Evolutionary conservation across 192 early-diverging fungal species (phyloP).

Genomic region (Podila epicladia): DNA sequence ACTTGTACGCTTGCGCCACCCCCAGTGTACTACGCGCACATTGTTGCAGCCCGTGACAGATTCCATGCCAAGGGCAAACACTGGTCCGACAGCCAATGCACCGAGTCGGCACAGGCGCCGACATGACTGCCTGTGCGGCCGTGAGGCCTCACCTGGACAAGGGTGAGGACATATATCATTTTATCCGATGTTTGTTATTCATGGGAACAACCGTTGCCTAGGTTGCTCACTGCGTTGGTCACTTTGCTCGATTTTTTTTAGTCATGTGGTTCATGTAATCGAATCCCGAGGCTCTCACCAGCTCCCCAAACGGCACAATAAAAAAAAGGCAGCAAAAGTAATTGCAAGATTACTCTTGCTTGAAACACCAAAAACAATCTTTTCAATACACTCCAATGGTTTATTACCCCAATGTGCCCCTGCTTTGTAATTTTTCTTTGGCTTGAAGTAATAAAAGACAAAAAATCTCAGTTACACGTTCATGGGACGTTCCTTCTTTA

Average conservation of each 20-base stretch:
- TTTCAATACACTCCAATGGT: too few relatives aligned
- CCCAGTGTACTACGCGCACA: conserved; percentile 94
- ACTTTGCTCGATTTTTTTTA: conserved; percentile 1
- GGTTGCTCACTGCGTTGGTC: too few relatives aligned
- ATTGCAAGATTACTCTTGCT: too few relatives aligned
- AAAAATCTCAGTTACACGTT: too few relatives aligned
- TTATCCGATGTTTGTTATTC: background rate
- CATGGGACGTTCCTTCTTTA: too few relatives aligned
- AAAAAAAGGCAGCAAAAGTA: too few relatives aligned
- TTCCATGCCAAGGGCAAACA: conserved; percentile 79
- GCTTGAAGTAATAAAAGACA: too few relatives aligned
- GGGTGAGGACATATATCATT: conserved; percentile 7
- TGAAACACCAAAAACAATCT: too few relatives aligned
- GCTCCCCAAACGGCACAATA: too few relatives aligned
- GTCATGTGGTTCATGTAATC: conserved; percentile 44
- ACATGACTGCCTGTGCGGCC: conserved; percentile 25
- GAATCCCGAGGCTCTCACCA: background rate
- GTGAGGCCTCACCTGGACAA: conserved; percentile 54
- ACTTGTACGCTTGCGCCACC: conserved; percentile 88
- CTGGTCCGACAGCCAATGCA: conserved; percentile 51
- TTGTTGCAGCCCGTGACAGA: conserved; percentile 87
- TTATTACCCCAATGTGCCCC: too few relatives aligned
- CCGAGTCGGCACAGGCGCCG: conserved; percentile 9
- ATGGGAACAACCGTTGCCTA: too few relatives aligned
- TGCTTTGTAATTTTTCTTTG: too few relatives aligned